A percentile compares a stretch with the other conserved stretches of the same genome.
phyloP scores from a whole-genome alignment of 805 yeast genomes.

The Cyberlindnera maritima region DNA sequence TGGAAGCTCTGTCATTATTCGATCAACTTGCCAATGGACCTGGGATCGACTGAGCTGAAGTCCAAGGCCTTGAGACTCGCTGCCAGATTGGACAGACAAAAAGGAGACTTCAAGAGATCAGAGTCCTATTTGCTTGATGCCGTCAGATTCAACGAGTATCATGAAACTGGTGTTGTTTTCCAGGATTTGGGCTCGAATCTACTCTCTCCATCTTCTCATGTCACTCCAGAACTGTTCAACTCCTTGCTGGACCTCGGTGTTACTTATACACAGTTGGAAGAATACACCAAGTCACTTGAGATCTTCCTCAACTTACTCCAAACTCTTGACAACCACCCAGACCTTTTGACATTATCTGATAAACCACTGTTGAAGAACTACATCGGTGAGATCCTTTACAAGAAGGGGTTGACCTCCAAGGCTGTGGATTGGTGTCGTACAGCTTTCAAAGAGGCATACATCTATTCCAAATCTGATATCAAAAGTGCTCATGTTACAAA shows the following conservation, averaged over 20 bases:
- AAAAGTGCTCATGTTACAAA: conserved; percentile 38
- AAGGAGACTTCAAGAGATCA: conserved; percentile 23
- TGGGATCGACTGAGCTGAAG: conserved; percentile 24
- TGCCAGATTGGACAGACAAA: conserved; percentile 30
- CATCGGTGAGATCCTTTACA: conserved; percentile 42
- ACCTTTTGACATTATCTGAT: background rate
- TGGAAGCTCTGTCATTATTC: conserved; percentile 29
- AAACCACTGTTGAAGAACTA: conserved; percentile 39
- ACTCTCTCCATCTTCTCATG: conserved; percentile 12
- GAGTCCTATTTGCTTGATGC: conserved; percentile 32
- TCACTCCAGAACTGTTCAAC: conserved; percentile 24
- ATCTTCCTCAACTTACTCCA: conserved; percentile 33
- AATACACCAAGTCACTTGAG: conserved; percentile 29
- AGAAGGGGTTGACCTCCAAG: conserved; percentile 29
- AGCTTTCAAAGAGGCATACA: conserved; percentile 33
- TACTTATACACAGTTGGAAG: conserved; percentile 19
- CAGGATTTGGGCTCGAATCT: conserved; percentile 18
- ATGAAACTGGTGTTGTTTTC: conserved; percentile 20
- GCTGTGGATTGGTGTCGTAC: conserved; percentile 42
- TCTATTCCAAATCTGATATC: conserved; percentile 31
- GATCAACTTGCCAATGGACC: conserved; percentile 30
- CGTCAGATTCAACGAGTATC: conserved; percentile 25
- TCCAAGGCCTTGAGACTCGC: conserved; percentile 34
- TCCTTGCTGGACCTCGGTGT: conserved; percentile 27
- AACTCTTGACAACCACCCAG: conserved; percentile 8